These are phyloP conservation scores for Saitoella complicata DNA, from an alignment of 805 yeast genomes.

Conservation along the genomic window DNA sequence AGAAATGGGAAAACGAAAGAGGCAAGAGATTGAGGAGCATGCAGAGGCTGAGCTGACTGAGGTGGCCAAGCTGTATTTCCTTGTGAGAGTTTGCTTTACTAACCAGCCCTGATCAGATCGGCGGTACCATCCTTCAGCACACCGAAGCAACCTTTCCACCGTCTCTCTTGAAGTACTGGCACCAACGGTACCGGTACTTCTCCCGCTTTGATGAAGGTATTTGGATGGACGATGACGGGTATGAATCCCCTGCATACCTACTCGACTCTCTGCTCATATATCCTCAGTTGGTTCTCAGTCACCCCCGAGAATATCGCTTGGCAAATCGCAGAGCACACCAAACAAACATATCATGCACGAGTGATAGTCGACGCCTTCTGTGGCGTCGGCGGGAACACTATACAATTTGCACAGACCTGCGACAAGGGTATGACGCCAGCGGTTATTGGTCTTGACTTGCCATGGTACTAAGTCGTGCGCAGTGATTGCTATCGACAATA, in stretches of 20 bases:
- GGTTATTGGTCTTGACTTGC: not conserved
- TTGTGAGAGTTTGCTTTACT: too few species aligned
- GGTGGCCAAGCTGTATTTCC: too few species aligned
- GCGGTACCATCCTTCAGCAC: too few species aligned
- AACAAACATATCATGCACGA: not conserved
- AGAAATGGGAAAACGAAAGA: too few species aligned
- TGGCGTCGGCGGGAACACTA: conserved; percentile 71
- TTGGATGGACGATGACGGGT: conserved; percentile 40
- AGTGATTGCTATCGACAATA: conserved; percentile 49
- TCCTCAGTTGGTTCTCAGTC: not conserved
- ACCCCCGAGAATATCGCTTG: conserved; percentile 15
- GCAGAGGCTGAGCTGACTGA: too few species aligned
- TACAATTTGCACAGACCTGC: conserved; percentile 47
- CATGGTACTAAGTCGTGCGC: conserved; percentile 14
- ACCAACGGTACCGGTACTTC: conserved; percentile 38
- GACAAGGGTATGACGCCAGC: conserved; percentile 3
- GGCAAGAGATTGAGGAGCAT: too few species aligned
- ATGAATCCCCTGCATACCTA: too few species aligned
- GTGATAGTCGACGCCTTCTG: conserved; percentile 47
- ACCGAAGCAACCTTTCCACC: too few species aligned
- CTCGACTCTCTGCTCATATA: too few species aligned
- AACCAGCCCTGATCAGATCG: too few species aligned
- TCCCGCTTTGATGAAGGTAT: conserved; percentile 48
- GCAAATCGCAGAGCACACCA: conserved; percentile 14
- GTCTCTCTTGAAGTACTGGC: conserved; percentile 27